phyloP scores from a whole-genome alignment of 306 rosid species.

The Benincasa hispida region DNA sequence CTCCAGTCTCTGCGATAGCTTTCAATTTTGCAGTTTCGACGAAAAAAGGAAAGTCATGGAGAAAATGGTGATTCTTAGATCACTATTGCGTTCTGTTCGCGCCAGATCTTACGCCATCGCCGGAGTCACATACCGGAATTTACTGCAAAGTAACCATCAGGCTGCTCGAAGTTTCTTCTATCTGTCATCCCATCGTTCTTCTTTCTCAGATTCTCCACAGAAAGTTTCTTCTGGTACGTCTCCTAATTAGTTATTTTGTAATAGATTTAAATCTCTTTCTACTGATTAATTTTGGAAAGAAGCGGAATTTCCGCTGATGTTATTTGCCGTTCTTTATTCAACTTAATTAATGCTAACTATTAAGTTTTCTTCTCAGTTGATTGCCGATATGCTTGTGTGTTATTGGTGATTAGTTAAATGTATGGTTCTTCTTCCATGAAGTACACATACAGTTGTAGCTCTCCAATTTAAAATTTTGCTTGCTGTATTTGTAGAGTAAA shows the following conservation, averaged over 20 bases:
- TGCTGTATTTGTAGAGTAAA: not conserved
- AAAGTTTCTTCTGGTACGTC: constrained; percentile 8
- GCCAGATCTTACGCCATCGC: constrained; percentile 41
- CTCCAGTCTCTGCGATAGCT: not conserved
- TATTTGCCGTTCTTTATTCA: not conserved
- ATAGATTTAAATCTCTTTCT: not conserved
- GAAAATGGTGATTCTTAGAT: constrained; percentile 44
- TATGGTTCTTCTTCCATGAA: not conserved
- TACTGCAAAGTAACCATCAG: constrained; percentile 9
- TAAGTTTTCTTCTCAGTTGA: not conserved
- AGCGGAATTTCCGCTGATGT: not conserved
- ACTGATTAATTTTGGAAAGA: not conserved
- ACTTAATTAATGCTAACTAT: not conserved
- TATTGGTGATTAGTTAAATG: not conserved
- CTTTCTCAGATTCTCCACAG: not conserved
- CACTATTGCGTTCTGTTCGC: constrained; percentile 45
- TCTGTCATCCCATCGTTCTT: constrained; percentile 15
- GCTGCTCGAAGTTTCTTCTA: constrained; percentile 19
- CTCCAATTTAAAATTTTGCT: not conserved
- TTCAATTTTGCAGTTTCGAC: constrained; percentile 1
- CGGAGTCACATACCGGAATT: constrained; percentile 11
- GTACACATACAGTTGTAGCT: not conserved
- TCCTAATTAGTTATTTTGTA: not conserved
- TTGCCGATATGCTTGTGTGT: not conserved
- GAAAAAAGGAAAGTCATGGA: constrained; percentile 23